Evolutionary conservation across 2,329 filamentous ascomycete species (phyloP).

Genomic region (Monilinia vaccinii-corymbosi): DNA sequence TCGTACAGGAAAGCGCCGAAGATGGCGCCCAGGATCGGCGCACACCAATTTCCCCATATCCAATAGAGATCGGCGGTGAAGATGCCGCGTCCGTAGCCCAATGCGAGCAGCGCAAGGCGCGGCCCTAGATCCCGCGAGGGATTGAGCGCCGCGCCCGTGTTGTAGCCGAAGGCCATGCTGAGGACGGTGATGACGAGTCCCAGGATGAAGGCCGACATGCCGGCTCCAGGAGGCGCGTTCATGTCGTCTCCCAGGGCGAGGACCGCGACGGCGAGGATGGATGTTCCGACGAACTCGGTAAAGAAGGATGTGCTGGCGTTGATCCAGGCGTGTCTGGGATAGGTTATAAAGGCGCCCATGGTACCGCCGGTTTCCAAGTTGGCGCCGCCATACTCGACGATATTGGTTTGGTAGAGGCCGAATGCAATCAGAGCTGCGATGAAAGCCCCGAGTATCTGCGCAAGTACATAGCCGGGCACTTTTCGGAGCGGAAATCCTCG

Average conservation of each 20-base stretch:
- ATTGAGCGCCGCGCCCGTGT: conserved; percentile 40
- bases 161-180: conserved; percentile 35
- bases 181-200: conserved; percentile 34
- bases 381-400: conserved; percentile 22
- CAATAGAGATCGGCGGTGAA: conserved; percentile 35
- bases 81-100: conserved; percentile 36
- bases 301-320: conserved; percentile 35
- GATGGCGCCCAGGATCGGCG: conserved; percentile 32
- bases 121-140: conserved; percentile 42
- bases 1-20: conserved; percentile 42
- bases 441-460: conserved; percentile 45
- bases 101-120: conserved; percentile 35
- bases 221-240: conserved; percentile 39
- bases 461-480: conserved; percentile 40
- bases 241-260: conserved; percentile 38
- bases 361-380: conserved; percentile 26
- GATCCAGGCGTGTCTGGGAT: conserved; percentile 34
- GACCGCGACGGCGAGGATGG: conserved; percentile 34
- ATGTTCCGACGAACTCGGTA: conserved; percentile 38
- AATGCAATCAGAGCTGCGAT: conserved; percentile 39
- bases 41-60: conserved; percentile 37
- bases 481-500: conserved; percentile 44
- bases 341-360: conserved; percentile 36
- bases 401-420: conserved; percentile 34
- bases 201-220: conserved; percentile 42